Percentiles rank a stretch among this genome's conserved stretches.
Conservation (phyloP, 805 yeast species). For the Starmerella vitae region DNA sequence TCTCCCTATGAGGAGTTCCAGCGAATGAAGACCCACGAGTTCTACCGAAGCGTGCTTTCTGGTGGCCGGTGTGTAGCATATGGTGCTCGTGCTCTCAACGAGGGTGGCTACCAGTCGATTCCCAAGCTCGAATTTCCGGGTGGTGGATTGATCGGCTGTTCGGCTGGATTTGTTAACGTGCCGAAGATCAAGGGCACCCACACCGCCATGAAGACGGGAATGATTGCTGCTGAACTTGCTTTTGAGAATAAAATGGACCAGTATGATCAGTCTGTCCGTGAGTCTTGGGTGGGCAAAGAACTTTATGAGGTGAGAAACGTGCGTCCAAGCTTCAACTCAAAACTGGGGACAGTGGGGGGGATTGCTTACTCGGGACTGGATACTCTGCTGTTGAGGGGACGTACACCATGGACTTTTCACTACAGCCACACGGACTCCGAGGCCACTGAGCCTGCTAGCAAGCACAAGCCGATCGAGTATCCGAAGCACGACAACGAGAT, state of each 20-base stretch:
- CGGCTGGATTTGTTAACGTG: constrained; percentile 95
- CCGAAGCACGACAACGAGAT: constrained; percentile 94
- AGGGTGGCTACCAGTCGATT: constrained; percentile 90
- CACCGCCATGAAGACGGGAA: constrained; percentile 92
- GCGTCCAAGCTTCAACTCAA: constrained; percentile 75
- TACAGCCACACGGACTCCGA: constrained; percentile 58
- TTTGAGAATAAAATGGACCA: constrained; percentile 32
- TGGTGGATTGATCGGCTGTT: constrained; percentile 85
- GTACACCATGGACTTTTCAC: constrained; percentile 75
- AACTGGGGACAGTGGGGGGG: constrained; percentile 72
- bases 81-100: constrained; percentile 93
- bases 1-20: constrained; percentile 96
- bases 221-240: constrained; percentile 83
- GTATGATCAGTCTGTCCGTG: constrained; percentile 51
- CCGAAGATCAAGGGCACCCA: constrained; percentile 97
- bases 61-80: constrained; percentile 91
- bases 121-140: constrained; percentile 92
- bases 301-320: constrained; percentile 74
- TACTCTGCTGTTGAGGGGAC: constrained; percentile 64
- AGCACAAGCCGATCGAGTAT: constrained; percentile 61
- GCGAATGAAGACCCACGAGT: constrained; percentile 83
- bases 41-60: constrained; percentile 53
- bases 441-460: constrained; percentile 52
- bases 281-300: constrained; percentile 81
- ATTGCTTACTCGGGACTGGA: constrained; percentile 71